Base-by-base conservation (phyloP, 2,329 filamentous ascomycete species). In the Claviceps sp. region DNA sequence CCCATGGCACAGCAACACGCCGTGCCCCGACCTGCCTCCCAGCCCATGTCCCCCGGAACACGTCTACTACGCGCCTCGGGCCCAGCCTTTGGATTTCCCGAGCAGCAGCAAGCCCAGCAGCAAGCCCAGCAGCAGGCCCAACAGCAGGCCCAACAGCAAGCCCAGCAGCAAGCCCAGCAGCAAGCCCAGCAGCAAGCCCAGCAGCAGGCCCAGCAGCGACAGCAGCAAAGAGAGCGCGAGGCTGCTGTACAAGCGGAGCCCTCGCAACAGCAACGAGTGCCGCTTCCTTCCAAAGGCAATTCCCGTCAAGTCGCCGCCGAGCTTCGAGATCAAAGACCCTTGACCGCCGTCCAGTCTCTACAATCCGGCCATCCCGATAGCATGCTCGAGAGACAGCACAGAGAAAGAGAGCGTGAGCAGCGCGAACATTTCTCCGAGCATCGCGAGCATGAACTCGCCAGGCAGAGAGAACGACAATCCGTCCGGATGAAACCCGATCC, bases 401-500 rank as follows among this genome's bases (percentile, higher is more conserved):
- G 57, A 56, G 51, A 57, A 49, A 45, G 53, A 49, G 54, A 50
- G 52, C 55, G 52, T n/a, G 54, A 61, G 26, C 51, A 60, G 54
- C 44, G 53, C 2, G 55, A 56, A 10, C 38, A 45, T 10, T 50
- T 30, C 30, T 30, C 19, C 5, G 42, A 44, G 22, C 42, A 44
- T 24, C 22, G 56, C 4, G 55, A 59, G 7, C 54, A 50, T 3
- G 54, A 62, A 34, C 41, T 50, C 2, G 30, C 48, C 14, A 38
- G 52, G 53, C 8, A 52, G 60, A 54, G 44, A 5, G 64, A 67
- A 46, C 58, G 63, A 14, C 64, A 63, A 46, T 54, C 64, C n/a
- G 53, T 67, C 52, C 60, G 63, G 14, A 59, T 77, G 47, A 78
- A 78, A 61, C 73, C 77, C 56, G 76, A 79, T 56, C 70, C 70